Percentiles rank a stretch among this genome's conserved stretches.
These are phyloP conservation scores for Heritiera littoralis DNA, from an alignment of 345 rosid species.

Conservation along the genomic window DNA sequence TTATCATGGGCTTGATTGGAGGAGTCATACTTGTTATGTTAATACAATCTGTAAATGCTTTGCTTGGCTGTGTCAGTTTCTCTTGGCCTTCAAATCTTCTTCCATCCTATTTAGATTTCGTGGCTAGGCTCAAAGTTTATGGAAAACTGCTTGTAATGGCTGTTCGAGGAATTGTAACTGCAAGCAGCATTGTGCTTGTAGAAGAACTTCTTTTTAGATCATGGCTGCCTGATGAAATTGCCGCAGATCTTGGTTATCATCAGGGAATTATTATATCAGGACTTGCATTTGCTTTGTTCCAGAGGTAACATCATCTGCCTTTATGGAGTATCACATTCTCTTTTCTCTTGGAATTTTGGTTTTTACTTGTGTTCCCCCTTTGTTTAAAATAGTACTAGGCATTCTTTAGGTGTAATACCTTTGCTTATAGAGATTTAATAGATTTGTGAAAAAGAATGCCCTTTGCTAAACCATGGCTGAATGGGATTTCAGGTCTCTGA, in stretches of 20 bases:
- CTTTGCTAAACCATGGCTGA: background rate
- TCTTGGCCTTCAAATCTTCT: constrained; percentile 61
- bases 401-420: background rate
- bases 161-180: constrained; percentile 60
- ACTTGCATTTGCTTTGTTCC: constrained; percentile 64
- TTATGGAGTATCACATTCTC: background rate
- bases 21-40: constrained; percentile 60
- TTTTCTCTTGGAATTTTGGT: background rate
- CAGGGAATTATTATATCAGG: constrained; percentile 73
- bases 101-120: constrained; percentile 47
- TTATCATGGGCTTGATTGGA: constrained; percentile 60
- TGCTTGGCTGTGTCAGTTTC: constrained; percentile 60
- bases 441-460: background rate
- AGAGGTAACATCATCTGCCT: constrained; percentile 45
- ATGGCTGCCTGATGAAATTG: constrained; percentile 83
- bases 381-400: background rate
- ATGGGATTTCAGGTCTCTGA: constrained; percentile 54
- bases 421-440: background rate
- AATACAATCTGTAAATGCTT: constrained; percentile 64
- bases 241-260: constrained; percentile 73
- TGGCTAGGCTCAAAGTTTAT: constrained; percentile 45
- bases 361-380: background rate
- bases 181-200: constrained; percentile 59
- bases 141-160: constrained; percentile 47
- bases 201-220: constrained; percentile 90